Evolutionary conservation across 371 early-diverging fungal genomes (phyloP).

Genomic region (Mucor mucedo): DNA sequence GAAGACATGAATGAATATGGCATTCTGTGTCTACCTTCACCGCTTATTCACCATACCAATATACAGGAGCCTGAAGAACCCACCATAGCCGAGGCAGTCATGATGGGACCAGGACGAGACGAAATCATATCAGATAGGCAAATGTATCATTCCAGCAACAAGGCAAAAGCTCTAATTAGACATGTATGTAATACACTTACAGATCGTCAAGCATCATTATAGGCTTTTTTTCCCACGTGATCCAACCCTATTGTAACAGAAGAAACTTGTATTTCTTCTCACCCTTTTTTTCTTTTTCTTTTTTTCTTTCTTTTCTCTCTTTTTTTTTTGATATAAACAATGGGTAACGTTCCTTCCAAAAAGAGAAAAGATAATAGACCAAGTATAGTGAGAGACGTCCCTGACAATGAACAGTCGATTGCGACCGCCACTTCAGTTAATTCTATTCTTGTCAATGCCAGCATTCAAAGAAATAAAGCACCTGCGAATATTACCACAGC

Average conservation of each 20-base stretch:
- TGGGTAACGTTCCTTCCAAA: conserved; percentile 53
- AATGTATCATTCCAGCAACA: conserved; percentile 39
- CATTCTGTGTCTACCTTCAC: conserved; percentile 15
- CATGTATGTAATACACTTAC: conserved; percentile 15
- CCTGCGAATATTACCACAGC: conserved; percentile 5
- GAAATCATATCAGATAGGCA: conserved; percentile 14
- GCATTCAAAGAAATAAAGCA: conserved; percentile 1
- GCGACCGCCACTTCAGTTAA: conserved; percentile 51
- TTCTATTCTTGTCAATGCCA: conserved; percentile 50
- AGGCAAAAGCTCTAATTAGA: conserved; percentile 37
- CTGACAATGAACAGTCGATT: conserved; percentile 51
- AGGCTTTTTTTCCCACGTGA: conserved; percentile 5
- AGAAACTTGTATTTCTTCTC: not conserved
- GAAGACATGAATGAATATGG: conserved; percentile 28
- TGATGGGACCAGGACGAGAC: conserved; percentile 28
- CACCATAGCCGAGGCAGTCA: conserved; percentile 32
- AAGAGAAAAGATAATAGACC: conserved; percentile 50
- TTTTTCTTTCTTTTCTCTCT: conserved; percentile 16
- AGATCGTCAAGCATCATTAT: not conserved
- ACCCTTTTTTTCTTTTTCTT: conserved; percentile 10
- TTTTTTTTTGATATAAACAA: conserved; percentile 12
- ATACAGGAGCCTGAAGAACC: conserved; percentile 33
- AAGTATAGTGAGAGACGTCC: conserved; percentile 47
- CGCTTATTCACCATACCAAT: conserved; percentile 16
- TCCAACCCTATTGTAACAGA: conserved; percentile 2